These are phyloP conservation scores for Juncus effusus DNA, from an alignment of 176 grass and related monocot species.

Conservation along the genomic window DNA sequence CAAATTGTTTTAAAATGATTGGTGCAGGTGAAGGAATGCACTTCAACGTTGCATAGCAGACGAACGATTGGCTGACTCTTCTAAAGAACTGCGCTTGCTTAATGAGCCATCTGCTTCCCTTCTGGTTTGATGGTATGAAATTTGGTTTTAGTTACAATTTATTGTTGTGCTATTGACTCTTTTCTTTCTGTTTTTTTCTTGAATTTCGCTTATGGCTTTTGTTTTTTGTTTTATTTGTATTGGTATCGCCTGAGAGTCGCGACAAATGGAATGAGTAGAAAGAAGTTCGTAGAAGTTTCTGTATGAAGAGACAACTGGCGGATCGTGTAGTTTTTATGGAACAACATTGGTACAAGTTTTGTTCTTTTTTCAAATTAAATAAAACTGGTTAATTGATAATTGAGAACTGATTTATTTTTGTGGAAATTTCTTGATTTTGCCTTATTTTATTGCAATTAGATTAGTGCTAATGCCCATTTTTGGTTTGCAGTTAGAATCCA, in stretches of 20 bases:
- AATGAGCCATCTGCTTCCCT: constrained; percentile 57
- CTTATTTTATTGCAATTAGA: no score
- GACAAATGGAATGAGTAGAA: constrained; percentile 76
- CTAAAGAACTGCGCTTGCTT: constrained; percentile 77
- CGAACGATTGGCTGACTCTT: constrained; percentile 42
- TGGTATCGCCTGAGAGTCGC: no score
- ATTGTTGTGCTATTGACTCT: background rate
- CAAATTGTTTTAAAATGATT: no score
- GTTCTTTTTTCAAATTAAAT: background rate
- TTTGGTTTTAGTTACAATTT: constrained; percentile 6
- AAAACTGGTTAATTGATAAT: constrained; percentile 7
- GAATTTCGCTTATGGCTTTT: constrained; percentile 11
- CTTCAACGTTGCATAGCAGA: no score
- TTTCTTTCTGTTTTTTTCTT: constrained; percentile 15
- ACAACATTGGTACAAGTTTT: background rate
- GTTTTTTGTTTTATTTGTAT: constrained; percentile 27
- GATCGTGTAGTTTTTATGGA: no score
- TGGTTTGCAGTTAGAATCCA: no score
- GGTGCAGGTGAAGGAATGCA: no score
- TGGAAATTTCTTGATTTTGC: no score
- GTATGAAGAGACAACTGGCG: background rate
- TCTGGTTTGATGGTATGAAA: constrained; percentile 64
- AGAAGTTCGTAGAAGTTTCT: constrained; percentile 81
- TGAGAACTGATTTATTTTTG: no score
- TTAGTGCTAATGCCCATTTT: no score